phyloP scores from a whole-genome alignment of 495 filamentous ascomycete genomes.

The Penicillium flavigenum region DNA sequence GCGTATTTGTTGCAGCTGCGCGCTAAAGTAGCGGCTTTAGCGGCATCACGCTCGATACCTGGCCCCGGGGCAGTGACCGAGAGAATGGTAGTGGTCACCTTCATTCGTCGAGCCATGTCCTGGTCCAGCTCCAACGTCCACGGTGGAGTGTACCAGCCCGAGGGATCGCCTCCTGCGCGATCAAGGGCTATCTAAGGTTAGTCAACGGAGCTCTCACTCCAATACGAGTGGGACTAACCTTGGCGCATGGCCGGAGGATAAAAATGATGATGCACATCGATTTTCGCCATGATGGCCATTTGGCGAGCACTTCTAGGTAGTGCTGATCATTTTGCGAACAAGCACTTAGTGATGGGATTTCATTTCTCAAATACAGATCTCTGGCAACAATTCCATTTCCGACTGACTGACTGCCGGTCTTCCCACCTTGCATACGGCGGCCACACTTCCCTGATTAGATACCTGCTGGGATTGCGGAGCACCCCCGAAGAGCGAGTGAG shows the following conservation, averaged over 20 bases:
- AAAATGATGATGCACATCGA: not conserved
- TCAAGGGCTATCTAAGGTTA: not conserved
- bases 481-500: not conserved
- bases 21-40: not conserved
- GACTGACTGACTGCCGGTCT: not conserved
- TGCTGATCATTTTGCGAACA: not conserved
- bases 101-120: not conserved
- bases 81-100: not conserved
- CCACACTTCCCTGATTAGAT: not conserved
- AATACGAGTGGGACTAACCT: not conserved
- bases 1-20: conserved; percentile 9
- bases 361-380: not conserved
- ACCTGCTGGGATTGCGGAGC: not conserved
- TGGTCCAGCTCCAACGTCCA: not conserved
- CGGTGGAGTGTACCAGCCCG: not conserved
- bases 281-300: not conserved
- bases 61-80: not conserved
- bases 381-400: not conserved
- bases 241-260: not conserved
- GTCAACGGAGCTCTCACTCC: not conserved
- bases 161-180: not conserved
- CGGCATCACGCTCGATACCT: not conserved
- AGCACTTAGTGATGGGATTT: not conserved
- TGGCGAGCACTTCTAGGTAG: not conserved
- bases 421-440: not conserved